Percentiles rank a stretch among this genome's conserved stretches.
phyloP scores from a whole-genome alignment of 2,329 filamentous ascomycete species.

The Cladorrhinum sp. region DNA sequence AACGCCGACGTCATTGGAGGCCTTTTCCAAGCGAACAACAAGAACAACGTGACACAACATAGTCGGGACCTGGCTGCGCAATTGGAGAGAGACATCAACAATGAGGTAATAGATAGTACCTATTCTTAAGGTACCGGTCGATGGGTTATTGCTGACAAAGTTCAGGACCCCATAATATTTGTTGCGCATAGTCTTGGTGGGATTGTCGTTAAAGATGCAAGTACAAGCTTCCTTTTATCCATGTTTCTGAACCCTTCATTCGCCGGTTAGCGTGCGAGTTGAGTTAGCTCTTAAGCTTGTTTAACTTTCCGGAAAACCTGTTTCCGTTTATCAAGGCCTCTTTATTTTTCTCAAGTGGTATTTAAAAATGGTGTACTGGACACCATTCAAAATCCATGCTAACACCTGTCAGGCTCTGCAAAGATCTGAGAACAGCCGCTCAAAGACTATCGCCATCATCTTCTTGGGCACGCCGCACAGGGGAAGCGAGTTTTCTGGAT shows the following conservation, averaged over 20 bases:
- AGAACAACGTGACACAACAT: conserved; percentile 39
- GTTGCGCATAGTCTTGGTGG: conserved; percentile 1
- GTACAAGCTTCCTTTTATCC: no score
- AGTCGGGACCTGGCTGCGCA: conserved; percentile 31
- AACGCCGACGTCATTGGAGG: conserved; percentile 37
- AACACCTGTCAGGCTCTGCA: background rate
- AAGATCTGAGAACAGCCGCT: conserved; percentile 1
- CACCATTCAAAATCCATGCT: no score
- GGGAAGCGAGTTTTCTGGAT: conserved; percentile 33
- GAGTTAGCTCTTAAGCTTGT: no score
- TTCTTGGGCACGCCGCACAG: conserved; percentile 42
- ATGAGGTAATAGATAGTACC: conserved; percentile 13
- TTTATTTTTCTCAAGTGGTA: no score
- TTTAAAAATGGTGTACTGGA: no score
- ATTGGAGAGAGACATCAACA: conserved; percentile 34
- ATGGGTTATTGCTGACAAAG: background rate
- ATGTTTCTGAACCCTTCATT: no score
- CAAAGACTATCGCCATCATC: conserved; percentile 34
- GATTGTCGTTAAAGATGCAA: conserved; percentile 3
- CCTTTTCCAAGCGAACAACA: conserved; percentile 36
- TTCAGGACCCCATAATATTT: conserved; percentile 22
- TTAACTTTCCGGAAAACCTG: no score
- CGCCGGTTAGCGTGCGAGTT: no score
- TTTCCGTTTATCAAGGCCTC: no score
- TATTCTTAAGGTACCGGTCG: background rate